Evolutionary conservation across 306 rosid genomes (phyloP), one percentile per base, ranked within the genome.

Genomic region (Pyrus pyrifolia): DNA sequence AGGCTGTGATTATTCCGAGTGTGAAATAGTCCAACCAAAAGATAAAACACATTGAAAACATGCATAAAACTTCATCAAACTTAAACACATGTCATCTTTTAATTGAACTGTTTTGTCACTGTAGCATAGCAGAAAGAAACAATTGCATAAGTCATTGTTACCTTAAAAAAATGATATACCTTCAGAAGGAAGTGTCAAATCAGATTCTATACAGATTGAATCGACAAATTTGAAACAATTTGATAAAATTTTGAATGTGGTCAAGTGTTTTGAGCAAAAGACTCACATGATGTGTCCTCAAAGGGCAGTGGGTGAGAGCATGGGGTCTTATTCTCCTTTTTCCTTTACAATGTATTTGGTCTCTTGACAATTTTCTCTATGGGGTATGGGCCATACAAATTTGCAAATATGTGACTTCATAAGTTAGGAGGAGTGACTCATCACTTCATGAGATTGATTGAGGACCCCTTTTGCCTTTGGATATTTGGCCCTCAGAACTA

Each of bases 281-380:
- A 46, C 42, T 80, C 79, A 90, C 91, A 78, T 83, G 90, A 88
- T 76, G 70, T 86, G 89, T 79, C 81, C 75, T 77, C 44, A 62
- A 45, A 31, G 68, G 45, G 85, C 45, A 68, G 78, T 81, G 78
- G 76, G 76, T 62, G 58, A 77, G 81, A 80, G 85, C 77, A 87
- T 85, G 93, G 88, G 83, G 82, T 88, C 79, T 87, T 89, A 84
- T 85, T 79, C 84, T 79, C 83, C 53, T 66, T 72, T 73, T 79
- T 71, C 64, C 53, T 74, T 29, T 72, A 79, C 91, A 84, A 46
- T 88, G 93, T 75, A 92, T 88, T 86, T 79, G 79, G 83, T 79
- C 91, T 80, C 78, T 42, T 69, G 51, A 60, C 61, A 45, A 70
- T 66, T 63, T 64, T 62, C 67, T 77, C 75, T 29, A 68, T 64